Conservation (phyloP, 202 grass and related monocot genomes). For the Panicum hallii region DNA sequence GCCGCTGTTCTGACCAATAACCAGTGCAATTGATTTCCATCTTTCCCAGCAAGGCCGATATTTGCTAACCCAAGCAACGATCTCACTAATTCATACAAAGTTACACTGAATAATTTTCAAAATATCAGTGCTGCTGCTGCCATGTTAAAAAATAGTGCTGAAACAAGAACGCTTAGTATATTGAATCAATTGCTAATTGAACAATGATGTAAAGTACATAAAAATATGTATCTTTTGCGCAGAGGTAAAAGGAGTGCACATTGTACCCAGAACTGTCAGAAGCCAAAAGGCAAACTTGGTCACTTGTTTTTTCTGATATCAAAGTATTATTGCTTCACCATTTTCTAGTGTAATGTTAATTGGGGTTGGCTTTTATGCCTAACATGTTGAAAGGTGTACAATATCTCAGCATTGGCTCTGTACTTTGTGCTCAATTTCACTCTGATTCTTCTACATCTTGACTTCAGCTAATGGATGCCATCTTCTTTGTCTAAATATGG, state of each 20-base stretch:
- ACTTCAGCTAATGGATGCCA: background rate
- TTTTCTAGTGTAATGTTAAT: background rate
- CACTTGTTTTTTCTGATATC: background rate
- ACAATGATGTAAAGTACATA: background rate
- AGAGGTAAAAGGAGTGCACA: background rate
- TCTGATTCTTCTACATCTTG: background rate
- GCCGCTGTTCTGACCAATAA: background rate
- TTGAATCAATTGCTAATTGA: background rate
- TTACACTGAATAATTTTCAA: background rate
- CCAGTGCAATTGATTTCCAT: background rate
- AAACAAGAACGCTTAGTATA: background rate
- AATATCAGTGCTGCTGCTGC: background rate
- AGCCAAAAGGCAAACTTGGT: background rate
- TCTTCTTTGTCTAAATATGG: background rate
- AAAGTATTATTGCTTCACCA: background rate
- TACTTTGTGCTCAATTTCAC: background rate
- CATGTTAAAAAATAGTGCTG: background rate
- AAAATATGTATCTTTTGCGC: background rate
- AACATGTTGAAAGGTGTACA: background rate
- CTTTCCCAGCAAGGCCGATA: background rate
- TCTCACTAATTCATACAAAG: background rate
- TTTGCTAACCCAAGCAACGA: background rate
- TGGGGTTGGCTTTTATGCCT: background rate
- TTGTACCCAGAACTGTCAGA: background rate
- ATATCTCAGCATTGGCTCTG: background rate